phyloP scores from a whole-genome alignment of 306 rosid genomes.

The Malus asiatica region DNA sequence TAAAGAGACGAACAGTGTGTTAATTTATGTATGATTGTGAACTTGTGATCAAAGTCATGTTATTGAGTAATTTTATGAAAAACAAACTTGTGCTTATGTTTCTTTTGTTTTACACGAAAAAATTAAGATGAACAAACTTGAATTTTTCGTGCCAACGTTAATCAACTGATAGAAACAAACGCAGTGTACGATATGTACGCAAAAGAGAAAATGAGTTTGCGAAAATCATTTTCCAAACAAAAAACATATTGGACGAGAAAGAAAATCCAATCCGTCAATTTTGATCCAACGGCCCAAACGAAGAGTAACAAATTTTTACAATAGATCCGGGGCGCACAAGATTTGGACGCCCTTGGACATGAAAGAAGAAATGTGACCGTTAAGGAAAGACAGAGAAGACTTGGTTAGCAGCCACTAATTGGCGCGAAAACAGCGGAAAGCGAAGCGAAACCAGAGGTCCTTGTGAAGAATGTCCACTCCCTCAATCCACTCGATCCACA shows the following conservation, averaged over 20 bases:
- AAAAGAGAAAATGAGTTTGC: neutral
- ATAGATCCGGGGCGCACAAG: neutral
- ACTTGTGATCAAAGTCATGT: no score
- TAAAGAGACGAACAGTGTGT: no score
- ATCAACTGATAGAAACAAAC: neutral
- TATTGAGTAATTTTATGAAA: no score
- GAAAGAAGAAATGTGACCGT: neutral
- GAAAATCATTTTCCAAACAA: neutral
- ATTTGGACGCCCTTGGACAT: neutral
- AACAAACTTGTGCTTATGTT: no score
- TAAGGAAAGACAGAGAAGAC: conserved; percentile 27
- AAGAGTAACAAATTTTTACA: neutral
- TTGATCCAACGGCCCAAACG: neutral
- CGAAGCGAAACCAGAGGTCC: conserved; percentile 61
- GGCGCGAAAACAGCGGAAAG: conserved; percentile 73
- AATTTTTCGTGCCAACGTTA: no score
- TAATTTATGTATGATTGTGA: no score
- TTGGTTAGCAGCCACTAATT: conserved; percentile 53
- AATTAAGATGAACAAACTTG: no score
- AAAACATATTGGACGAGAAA: neutral
- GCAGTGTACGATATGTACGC: accelerated
- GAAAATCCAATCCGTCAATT: neutral
- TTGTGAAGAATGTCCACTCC: conserved; percentile 63
- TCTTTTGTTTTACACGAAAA: no score
- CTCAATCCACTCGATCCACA: conserved; percentile 37